Evolutionary conservation across 805 yeast genomes (phyloP).

Genomic region (Schwanniomyces vanrijiae): DNA sequence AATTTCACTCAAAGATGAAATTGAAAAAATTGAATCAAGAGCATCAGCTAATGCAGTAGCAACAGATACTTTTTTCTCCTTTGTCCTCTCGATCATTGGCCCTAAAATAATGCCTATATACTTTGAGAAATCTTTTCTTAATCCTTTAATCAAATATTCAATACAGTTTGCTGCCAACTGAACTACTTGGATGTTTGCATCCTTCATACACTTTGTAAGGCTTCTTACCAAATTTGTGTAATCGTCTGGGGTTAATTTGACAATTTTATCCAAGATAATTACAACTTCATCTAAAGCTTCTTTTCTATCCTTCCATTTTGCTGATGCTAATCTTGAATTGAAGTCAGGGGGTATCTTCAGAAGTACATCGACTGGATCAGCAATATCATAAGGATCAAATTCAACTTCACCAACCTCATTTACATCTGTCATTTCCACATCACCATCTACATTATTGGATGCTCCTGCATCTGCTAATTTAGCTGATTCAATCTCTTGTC

Average conservation of each 20-base stretch:
- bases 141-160: constrained; percentile 62
- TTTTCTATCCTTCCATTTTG: constrained; percentile 91
- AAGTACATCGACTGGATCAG: constrained; percentile 68
- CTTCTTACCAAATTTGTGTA: constrained; percentile 61
- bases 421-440: constrained; percentile 32
- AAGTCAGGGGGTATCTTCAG: constrained; percentile 67
- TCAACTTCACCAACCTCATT: constrained; percentile 6
- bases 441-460: constrained; percentile 14
- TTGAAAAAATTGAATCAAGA: constrained; percentile 59
- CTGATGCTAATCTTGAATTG: constrained; percentile 50
- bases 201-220: constrained; percentile 75
- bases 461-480: constrained; percentile 12
- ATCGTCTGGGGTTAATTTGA: constrained; percentile 61
- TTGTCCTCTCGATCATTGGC: constrained; percentile 76
- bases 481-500: constrained; percentile 11
- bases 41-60: constrained; percentile 68
- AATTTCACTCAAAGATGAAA: constrained; percentile 52
- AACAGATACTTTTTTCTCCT: constrained; percentile 82
- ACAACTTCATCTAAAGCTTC: constrained; percentile 71
- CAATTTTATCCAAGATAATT: constrained; percentile 50
- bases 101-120: constrained; percentile 53
- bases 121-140: constrained; percentile 54
- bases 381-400: constrained; percentile 68
- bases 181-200: constrained; percentile 87
- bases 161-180: constrained; percentile 72